These are phyloP conservation scores for Penicillium malachiteum DNA, from an alignment of 495 filamentous ascomycete genomes.

Conservation along the genomic window DNA sequence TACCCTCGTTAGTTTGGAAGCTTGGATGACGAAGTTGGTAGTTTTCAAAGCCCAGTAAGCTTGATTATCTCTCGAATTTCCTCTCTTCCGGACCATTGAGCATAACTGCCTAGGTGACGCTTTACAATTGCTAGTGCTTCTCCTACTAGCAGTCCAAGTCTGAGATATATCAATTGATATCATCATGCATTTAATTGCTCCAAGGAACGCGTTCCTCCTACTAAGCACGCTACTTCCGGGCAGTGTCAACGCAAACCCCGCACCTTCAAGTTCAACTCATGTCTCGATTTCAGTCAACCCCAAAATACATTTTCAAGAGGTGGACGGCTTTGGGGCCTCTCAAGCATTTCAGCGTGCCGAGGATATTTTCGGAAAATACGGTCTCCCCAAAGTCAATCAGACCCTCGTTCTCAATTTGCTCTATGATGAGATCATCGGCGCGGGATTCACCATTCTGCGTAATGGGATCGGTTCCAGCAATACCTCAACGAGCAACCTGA, in stretches of 20 bases:
- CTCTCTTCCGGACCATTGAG: too few species aligned
- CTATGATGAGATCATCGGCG: constrained; percentile 46
- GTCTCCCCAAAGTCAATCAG: constrained; percentile 5
- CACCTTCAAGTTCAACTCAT: background rate
- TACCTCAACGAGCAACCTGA: constrained; percentile 23
- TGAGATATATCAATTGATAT: too few species aligned
- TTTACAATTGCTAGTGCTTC: too few species aligned
- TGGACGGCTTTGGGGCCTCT: constrained; percentile 51
- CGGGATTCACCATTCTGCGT: constrained; percentile 53
- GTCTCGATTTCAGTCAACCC: constrained; percentile 32
- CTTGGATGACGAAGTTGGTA: too few species aligned
- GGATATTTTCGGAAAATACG: constrained; percentile 13
- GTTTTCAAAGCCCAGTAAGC: too few species aligned
- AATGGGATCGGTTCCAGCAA: constrained; percentile 54
- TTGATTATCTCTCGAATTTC: too few species aligned
- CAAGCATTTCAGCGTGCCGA: constrained; percentile 50
- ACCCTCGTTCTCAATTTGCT: constrained; percentile 30
- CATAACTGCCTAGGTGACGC: too few species aligned
- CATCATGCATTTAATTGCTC: background rate
- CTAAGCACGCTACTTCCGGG: background rate
- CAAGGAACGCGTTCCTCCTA: background rate
- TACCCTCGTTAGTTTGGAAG: too few species aligned
- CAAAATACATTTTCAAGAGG: constrained; percentile 30
- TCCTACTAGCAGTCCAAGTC: too few species aligned
- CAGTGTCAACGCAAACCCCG: background rate